These are phyloP conservation scores for Neurospora sp. DNA, from an alignment of 495 filamentous ascomycete species.

Conservation along the genomic window DNA sequence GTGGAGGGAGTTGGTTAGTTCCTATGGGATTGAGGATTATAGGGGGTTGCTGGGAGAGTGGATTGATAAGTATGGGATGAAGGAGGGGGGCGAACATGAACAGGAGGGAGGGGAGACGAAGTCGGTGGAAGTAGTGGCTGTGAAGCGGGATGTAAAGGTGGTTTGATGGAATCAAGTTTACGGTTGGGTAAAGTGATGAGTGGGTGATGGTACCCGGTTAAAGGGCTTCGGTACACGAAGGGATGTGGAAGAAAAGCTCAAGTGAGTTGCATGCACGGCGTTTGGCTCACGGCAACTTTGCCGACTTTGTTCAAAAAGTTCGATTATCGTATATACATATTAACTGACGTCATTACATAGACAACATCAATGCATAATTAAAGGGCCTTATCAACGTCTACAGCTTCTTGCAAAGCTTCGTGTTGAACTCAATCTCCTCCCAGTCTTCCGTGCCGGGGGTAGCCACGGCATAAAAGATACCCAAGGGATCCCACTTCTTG, in stretches of 20 bases:
- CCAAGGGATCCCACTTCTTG: conserved; percentile 44
- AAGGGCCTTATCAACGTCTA: background rate
- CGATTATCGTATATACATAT: background rate
- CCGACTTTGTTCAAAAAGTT: background rate
- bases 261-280: background rate
- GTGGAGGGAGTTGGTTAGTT: conserved; percentile 31
- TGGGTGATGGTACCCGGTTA: background rate
- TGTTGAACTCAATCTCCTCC: conserved; percentile 28
- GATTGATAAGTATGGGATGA: conserved; percentile 8
- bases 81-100: background rate
- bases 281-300: background rate
- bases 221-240: background rate
- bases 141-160: background rate
- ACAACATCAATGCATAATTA: background rate
- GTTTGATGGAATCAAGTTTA: background rate
- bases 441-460: conserved; percentile 32
- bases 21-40: conserved; percentile 44
- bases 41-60: conserved; percentile 45
- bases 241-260: background rate
- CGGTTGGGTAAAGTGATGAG: background rate
- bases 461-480: conserved; percentile 35
- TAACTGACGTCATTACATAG: background rate
- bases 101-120: background rate
- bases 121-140: background rate
- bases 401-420: conserved; percentile 21